Evolutionary conservation across 306 rosid genomes (phyloP), one percentile per base, ranked within the genome.

Genomic region (Ochetophila trinervis): DNA sequence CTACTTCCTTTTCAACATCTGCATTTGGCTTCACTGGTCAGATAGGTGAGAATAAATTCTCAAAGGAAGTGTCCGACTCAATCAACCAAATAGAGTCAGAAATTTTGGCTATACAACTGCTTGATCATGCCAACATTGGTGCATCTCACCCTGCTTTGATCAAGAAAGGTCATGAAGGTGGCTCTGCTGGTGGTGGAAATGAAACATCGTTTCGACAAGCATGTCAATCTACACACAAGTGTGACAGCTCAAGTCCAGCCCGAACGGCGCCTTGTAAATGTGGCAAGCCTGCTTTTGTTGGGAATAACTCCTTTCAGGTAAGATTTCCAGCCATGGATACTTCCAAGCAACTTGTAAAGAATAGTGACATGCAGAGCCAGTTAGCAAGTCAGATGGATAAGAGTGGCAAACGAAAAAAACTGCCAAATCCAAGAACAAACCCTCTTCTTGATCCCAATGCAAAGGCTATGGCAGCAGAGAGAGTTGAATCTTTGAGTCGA

Each of bases 1-100:
- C 62, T 22, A 17, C 36, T 50, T 50, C 53, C 22, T 11, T 48
- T 6, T 22, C 69, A 55, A 64, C 62, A 52, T 16, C 36, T 55
- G 64, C 21, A 17, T 30, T 21, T 19, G 21, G 8, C 10, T 48
- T 12, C 19, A 9, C 22, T 13, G 20, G 10, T 50, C 45, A 48
- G 36, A 48, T 3, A 50, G 23, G 54, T n/a, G 54, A 50, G 21
- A 35, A 36, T 53, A 78, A 77, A 67, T 74, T 86, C 37, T 69
- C 87, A 8, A 69, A 72, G 45, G 87, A 80, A 22, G 68, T 88
- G 44, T 54, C 72, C 32, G 69, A 69, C 55, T 69, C 87, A 47
- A 79, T 91, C 21, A 67, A 77, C 54, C 76, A 79, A 76, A 78
- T 88, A 36, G 95, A 91, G 63, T 84, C 83, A 34, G 83, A 76